These are phyloP conservation scores for Malassezia caprae DNA, from an alignment of 1,284 basidiomycete species.

Conservation along the genomic window DNA sequence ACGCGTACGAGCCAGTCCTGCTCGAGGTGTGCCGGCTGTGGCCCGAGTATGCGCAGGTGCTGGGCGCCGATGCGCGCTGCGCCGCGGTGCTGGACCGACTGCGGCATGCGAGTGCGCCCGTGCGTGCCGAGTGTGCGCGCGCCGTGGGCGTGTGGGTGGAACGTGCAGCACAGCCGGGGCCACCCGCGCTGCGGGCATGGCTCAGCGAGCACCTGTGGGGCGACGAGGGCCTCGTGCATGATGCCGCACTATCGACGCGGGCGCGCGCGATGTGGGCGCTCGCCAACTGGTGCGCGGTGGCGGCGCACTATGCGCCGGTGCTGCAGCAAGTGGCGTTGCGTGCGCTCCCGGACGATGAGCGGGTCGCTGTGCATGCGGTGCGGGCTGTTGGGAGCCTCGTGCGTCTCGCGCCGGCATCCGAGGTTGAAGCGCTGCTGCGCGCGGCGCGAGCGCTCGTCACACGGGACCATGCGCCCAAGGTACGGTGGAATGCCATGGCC, in stretches of 20 bases:
- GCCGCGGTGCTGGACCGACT: not conserved
- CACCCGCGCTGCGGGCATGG: not conserved
- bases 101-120: not conserved
- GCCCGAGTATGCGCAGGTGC: not conserved
- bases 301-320: not conserved
- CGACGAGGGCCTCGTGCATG: constrained; percentile 1
- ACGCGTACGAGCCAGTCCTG: not conserved
- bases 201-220: not conserved
- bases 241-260: not conserved
- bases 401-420: not conserved
- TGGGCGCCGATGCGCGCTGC: not conserved
- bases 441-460: not conserved
- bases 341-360: constrained; percentile 3
- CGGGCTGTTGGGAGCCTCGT: constrained; percentile 9
- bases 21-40: not conserved
- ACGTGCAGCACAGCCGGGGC: not conserved
- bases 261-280: constrained; percentile 9
- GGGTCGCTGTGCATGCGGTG: constrained; percentile 5
- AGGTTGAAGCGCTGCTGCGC: not conserved
- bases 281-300: constrained; percentile 6
- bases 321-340: not conserved
- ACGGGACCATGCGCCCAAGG: constrained; percentile 2
- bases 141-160: constrained; percentile 12
- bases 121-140: constrained; percentile 9
- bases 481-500: constrained; percentile 14